These are phyloP conservation scores for Leptographium radiaticola DNA, from an alignment of 2,329 filamentous ascomycete species.

Conservation along the genomic window DNA sequence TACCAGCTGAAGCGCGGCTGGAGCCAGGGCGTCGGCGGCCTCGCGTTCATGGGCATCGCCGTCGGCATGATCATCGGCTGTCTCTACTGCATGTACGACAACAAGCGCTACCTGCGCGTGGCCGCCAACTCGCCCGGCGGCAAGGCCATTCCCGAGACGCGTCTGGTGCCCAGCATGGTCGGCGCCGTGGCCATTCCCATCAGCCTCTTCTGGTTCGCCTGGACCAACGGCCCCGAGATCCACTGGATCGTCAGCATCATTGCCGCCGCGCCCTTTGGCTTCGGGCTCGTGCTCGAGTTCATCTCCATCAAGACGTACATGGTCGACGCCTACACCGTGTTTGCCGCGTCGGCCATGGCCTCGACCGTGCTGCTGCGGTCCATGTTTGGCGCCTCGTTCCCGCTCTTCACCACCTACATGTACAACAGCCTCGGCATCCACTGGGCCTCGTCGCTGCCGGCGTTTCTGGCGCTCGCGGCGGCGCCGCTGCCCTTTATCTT, in stretches of 20 bases:
- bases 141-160: constrained; percentile 27
- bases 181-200: constrained; percentile 38
- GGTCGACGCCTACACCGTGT: constrained; percentile 38
- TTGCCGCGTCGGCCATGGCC: constrained; percentile 49
- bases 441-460: constrained; percentile 39
- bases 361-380: constrained; percentile 46
- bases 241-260: constrained; percentile 42
- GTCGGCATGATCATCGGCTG: constrained; percentile 32
- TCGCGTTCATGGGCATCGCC: constrained; percentile 36
- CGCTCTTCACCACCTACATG: constrained; percentile 45
- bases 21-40: constrained; percentile 37
- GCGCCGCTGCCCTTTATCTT: constrained; percentile 46
- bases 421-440: constrained; percentile 47
- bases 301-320: constrained; percentile 41
- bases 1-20: constrained; percentile 38
- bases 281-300: constrained; percentile 29
- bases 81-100: constrained; percentile 19
- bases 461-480: constrained; percentile 28
- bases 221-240: constrained; percentile 43
- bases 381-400: constrained; percentile 45
- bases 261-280: constrained; percentile 22
- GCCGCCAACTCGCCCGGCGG: not conserved
- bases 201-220: constrained; percentile 53
- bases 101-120: not conserved
- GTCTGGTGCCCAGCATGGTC: constrained; percentile 46